Evolutionary conservation across 2,329 filamentous ascomycete genomes (phyloP).

Genomic region (Teratosphaeria pseudoeucalypti): DNA sequence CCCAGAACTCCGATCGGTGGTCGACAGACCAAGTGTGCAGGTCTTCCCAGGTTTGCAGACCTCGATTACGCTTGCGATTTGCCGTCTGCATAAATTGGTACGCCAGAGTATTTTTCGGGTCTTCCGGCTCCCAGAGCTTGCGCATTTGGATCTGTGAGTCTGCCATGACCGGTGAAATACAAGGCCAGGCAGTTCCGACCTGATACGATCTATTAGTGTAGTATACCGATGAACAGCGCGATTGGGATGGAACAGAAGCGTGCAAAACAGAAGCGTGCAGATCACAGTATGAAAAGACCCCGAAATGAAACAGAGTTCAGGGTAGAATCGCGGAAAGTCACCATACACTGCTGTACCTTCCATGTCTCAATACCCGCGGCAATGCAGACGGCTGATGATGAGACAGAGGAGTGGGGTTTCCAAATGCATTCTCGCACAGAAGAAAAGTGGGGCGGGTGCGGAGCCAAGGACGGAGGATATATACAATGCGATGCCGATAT

Average conservation of each 20-base stretch:
- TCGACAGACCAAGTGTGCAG: slow-evolving; percentile 60
- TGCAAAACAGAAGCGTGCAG: no score
- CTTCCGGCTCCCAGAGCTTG: slow-evolving; percentile 36
- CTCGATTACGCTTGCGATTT: slow-evolving; percentile 47
- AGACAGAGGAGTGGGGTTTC: no score
- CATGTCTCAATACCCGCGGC: not conserved
- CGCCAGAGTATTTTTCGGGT: slow-evolving; percentile 45
- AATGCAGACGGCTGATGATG: not conserved
- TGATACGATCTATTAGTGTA: not conserved
- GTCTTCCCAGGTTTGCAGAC: slow-evolving; percentile 57
- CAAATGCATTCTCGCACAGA: not conserved
- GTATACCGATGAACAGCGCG: no score
- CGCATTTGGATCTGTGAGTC: slow-evolving; percentile 23
- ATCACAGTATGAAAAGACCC: no score
- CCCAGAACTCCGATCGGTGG: slow-evolving; percentile 55
- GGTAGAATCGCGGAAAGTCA: not conserved
- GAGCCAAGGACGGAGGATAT: no score
- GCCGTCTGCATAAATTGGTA: slow-evolving; percentile 56
- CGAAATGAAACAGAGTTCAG: not conserved
- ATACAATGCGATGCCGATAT: no score
- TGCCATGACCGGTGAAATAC: slow-evolving; percentile 6
- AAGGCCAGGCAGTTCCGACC: not conserved
- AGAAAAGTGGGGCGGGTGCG: not conserved
- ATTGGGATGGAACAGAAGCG: no score
- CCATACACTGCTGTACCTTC: no score